A percentile compares a stretch with the other conserved stretches of the same genome.
phyloP scores from a whole-genome alignment of 2,329 filamentous ascomycete genomes.

The Colletotrichum sp. region DNA sequence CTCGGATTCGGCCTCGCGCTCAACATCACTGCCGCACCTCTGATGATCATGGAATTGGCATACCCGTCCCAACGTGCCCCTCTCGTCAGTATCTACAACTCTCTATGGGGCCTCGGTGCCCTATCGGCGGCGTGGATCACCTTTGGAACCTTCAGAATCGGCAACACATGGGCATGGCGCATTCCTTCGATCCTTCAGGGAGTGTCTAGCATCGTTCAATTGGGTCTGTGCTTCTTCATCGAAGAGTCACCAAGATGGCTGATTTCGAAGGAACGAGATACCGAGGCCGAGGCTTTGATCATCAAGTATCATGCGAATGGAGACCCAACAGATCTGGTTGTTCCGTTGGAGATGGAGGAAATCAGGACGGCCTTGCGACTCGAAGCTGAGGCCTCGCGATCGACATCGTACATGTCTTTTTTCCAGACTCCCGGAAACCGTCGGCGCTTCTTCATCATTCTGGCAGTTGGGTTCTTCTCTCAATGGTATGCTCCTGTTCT shows the following conservation, averaged over 20 bases:
- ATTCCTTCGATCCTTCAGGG: slow-evolving; percentile 13
- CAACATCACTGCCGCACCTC: slow-evolving; percentile 24
- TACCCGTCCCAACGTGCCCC: slow-evolving; percentile 13
- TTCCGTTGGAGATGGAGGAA: slow-evolving; percentile 36
- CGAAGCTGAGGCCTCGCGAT: slow-evolving; percentile 14
- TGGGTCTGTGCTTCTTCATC: slow-evolving; percentile 19
- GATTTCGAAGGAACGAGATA: slow-evolving; percentile 31
- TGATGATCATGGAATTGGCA: slow-evolving; percentile 17
- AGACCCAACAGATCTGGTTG: slow-evolving; percentile 51
- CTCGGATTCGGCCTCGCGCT: slow-evolving; percentile 44
- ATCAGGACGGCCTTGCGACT: slow-evolving; percentile 17
- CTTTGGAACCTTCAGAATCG: slow-evolving; percentile 19
- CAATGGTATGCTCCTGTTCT: slow-evolving; percentile 20
- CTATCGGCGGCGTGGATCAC: slow-evolving; percentile 24
- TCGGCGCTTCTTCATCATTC: slow-evolving; percentile 49
- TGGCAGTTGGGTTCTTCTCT: slow-evolving; percentile 55
- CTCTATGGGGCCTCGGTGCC: slow-evolving; percentile 19
- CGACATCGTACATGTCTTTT: slow-evolving; percentile 24
- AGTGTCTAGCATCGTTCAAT: slow-evolving; percentile 2
- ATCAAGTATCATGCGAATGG: slow-evolving; percentile 57
- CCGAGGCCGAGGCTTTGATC: slow-evolving; percentile 35
- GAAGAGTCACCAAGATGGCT: slow-evolving; percentile 40
- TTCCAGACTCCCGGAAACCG: slow-evolving; percentile 24
- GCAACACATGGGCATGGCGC: slow-evolving; percentile 16
- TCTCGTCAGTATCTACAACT: slow-evolving; percentile 12